Evolutionary conservation across 176 grass and related monocot genomes (phyloP).

Genomic region (Avena sativa): DNA sequence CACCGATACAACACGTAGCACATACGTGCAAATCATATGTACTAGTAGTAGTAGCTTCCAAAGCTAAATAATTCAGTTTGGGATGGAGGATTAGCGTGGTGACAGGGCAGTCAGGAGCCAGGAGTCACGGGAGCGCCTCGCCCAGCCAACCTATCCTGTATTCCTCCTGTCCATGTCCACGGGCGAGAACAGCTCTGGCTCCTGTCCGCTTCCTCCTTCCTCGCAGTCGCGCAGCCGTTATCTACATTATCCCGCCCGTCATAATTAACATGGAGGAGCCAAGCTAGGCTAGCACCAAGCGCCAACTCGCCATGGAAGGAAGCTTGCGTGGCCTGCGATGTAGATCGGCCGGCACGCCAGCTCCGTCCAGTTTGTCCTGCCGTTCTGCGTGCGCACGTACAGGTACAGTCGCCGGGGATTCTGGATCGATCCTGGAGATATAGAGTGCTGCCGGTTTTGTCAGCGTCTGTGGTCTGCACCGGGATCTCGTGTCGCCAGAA

Average conservation of each 20-base stretch:
- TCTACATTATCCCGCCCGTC: conserved; percentile 5
- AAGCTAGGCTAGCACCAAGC: neutral
- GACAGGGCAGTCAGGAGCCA: conserved; percentile 60
- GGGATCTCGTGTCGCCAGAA: neutral
- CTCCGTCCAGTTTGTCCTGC: conserved; percentile 1
- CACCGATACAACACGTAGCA: neutral
- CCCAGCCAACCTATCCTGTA: too few relatives aligned
- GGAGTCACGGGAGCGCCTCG: conserved; percentile 64
- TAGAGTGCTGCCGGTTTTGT: neutral
- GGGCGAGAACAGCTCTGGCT: neutral
- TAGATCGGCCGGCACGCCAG: conserved; percentile 5
- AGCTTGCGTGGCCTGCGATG: neutral
- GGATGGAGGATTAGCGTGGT: conserved; percentile 21
- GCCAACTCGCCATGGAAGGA: conserved; percentile 18
- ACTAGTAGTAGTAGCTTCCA: conserved; percentile 19
- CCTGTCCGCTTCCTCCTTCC: neutral
- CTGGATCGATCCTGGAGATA: neutral
- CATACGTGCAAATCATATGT: neutral
- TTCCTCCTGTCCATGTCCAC: conserved; percentile 16
- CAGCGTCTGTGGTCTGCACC: neutral
- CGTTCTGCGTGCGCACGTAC: neutral
- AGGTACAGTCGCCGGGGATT: conserved; percentile 4
- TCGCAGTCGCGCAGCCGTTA: too few relatives aligned
- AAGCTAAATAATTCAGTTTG: conserved; percentile 29
- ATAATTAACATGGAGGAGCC: neutral